Evolutionary conservation across 257 asterid genomes (phyloP).

Genomic region (Nicotiana paniculata): DNA sequence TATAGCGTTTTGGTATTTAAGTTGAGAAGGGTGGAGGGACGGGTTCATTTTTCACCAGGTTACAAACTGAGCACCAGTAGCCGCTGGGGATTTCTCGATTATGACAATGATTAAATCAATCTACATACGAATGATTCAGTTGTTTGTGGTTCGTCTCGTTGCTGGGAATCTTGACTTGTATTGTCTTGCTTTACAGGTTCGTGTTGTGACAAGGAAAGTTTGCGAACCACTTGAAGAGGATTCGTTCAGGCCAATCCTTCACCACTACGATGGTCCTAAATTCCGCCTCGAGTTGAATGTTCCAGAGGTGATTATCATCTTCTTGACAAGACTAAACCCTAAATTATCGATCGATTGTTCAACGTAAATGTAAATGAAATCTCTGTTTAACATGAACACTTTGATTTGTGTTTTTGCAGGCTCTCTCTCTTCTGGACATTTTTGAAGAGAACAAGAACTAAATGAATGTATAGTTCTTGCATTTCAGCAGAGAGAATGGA

Average conservation of each 20-base stretch:
- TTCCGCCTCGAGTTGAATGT: conserved; percentile 86
- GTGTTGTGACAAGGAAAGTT: conserved; percentile 66
- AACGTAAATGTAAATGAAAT: background rate
- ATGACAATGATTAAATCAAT: too few relatives aligned
- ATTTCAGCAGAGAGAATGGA: background rate
- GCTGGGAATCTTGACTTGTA: background rate
- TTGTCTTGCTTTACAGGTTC: conserved; percentile 37
- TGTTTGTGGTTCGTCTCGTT: background rate
- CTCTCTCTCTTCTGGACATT: conserved; percentile 80
- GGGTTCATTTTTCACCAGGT: too few relatives aligned
- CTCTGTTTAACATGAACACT: background rate
- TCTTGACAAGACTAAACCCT: too few relatives aligned
- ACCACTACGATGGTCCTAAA: conserved; percentile 97
- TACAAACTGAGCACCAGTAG: too few relatives aligned
- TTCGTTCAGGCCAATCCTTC: conserved; percentile 92
- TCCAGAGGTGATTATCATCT: conserved; percentile 61
- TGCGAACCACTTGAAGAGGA: conserved; percentile 96
- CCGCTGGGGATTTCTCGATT: too few relatives aligned
- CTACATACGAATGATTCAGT: background rate
- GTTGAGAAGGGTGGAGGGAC: too few relatives aligned
- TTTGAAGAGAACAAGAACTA: conserved; percentile 48
- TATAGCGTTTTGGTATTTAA: too few relatives aligned
- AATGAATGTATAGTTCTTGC: background rate
- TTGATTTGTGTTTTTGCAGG: conserved; percentile 38
- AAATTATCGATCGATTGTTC: background rate